Base-by-base conservation (phyloP, 352 stramenopile genomes). In the Phytophthora agathidicida region DNA sequence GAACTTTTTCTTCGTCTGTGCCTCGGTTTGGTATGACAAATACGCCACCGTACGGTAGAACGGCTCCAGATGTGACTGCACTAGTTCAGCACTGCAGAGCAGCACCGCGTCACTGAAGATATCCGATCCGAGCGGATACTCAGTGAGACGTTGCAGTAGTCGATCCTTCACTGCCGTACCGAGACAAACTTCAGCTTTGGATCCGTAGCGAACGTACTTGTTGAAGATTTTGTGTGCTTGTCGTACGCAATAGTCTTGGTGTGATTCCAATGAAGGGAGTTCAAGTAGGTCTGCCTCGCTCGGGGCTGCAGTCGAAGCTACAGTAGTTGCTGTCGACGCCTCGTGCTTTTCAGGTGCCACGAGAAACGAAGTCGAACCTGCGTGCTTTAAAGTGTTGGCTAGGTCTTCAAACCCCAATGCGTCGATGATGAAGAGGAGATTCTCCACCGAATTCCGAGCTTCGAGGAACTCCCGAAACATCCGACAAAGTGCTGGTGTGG, bases 161-260 rank as follows among this genome's bases (percentile, higher is more conserved):
- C 65, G 73, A 23, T 75, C 78, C 27, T 87, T 86, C 9, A 82
- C 73, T 3, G 67, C 43, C 2, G 60, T 70, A 9, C 65, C 44
- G 2, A 86, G 39, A 44, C 78, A 84, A 28, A 91, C 76, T 57
- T 89, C 80, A 5, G 81, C 77, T 42, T 89, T 89, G 2, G 81
- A 89, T 17, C 81, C 81, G 41, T 80, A 87, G 10, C 80, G 80
- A 16, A 91, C 74, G 36, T 86, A 91, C 54, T 91, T 91, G 61
- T 81, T 89, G 56, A 88, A 91, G 62, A 88, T 89, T 37, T 91
- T 91, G 35, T 87, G 76, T 3, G 80, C 76, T 24, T 88, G 71
- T 1, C 78, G 74, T 28, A 86, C 57, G 16, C 76, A 85, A 24
- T 83, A 91, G 33, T 87, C 77, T 32, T 84, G 57, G 11, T 78